A percentile compares a stretch with the other conserved stretches of the same genome.
Conservation (phyloP, 805 yeast genomes). For the Candida xiaguanensis region DNA sequence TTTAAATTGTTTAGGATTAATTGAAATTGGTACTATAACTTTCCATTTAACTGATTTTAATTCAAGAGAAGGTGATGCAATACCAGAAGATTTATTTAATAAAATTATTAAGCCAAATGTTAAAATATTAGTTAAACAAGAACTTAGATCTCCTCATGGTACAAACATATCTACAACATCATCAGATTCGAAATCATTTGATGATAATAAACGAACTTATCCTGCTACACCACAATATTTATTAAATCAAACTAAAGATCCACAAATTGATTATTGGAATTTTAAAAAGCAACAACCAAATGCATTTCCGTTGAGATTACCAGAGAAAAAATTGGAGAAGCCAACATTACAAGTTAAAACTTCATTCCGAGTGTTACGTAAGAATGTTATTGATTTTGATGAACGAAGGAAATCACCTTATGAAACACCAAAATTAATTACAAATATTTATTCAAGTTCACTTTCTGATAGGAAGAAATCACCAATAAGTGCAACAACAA, state of each 20-base stretch:
- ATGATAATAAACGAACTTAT: constrained; percentile 24
- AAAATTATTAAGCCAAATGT: constrained; percentile 28
- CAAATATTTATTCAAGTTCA: constrained; percentile 33
- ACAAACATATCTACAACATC: constrained; percentile 45
- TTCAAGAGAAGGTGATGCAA: constrained; percentile 51
- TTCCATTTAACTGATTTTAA: constrained; percentile 70
- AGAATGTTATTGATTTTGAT: constrained; percentile 77
- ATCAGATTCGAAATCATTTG: constrained; percentile 54
- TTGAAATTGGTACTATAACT: constrained; percentile 28
- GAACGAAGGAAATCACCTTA: constrained; percentile 75
- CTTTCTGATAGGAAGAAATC: constrained; percentile 24
- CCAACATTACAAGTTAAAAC: constrained; percentile 8
- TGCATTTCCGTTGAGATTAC: constrained; percentile 13
- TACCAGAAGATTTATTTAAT: constrained; percentile 48
- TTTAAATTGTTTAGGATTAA: constrained; percentile 32
- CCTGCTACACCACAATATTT: constrained; percentile 71
- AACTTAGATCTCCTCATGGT: constrained; percentile 24
- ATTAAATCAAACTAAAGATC: constrained; percentile 41
- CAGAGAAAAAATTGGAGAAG: constrained; percentile 7
- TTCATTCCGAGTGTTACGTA: constrained; percentile 65
- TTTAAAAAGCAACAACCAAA: constrained; percentile 33
- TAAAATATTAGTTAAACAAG: constrained; percentile 34
- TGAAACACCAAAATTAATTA: constrained; percentile 40
- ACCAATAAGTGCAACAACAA: constrained; percentile 34
- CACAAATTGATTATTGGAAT: constrained; percentile 50